These are phyloP conservation scores for Pseudogymnoascus sp. DNA, from an alignment of 2,329 filamentous ascomycete genomes.

Conservation along the genomic window DNA sequence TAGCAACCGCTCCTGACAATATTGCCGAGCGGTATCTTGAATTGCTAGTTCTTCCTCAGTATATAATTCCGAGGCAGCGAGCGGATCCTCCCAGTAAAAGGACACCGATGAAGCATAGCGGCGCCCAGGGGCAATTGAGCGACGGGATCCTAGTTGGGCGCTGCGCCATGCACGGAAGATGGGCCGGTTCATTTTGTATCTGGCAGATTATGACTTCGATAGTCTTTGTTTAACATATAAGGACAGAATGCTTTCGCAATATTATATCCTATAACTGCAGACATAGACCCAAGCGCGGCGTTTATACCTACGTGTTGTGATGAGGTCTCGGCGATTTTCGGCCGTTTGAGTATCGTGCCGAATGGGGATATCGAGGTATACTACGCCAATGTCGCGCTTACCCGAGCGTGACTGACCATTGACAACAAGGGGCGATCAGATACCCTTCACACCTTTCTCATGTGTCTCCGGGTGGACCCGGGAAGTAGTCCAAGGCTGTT, in stretches of 20 bases:
- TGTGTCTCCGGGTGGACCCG: neutral
- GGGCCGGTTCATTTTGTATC: neutral
- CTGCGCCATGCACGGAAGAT: neutral
- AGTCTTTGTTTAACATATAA: neutral
- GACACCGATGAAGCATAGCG: slow-evolving; percentile 23
- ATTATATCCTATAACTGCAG: neutral
- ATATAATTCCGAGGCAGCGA: slow-evolving; percentile 63
- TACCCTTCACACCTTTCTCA: neutral
- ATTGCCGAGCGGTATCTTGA: slow-evolving; percentile 80
- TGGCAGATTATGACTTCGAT: neutral
- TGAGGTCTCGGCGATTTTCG: neutral
- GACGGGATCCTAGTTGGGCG: neutral
- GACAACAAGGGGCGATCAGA: neutral
- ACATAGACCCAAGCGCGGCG: neutral
- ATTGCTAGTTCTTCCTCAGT: slow-evolving; percentile 90
- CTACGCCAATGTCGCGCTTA: neutral
- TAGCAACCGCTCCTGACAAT: slow-evolving; percentile 82
- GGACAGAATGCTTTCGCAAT: neutral
- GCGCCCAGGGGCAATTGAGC: neutral
- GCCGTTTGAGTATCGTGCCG: neutral
- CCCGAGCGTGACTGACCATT: neutral
- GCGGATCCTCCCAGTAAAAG: slow-evolving; percentile 94
- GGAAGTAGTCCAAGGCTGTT: neutral
- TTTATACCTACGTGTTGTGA: neutral
- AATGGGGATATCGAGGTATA: neutral